phyloP scores from a whole-genome alignment of 2,329 filamentous ascomycete genomes.

The Trichoderma koningiopsis region DNA sequence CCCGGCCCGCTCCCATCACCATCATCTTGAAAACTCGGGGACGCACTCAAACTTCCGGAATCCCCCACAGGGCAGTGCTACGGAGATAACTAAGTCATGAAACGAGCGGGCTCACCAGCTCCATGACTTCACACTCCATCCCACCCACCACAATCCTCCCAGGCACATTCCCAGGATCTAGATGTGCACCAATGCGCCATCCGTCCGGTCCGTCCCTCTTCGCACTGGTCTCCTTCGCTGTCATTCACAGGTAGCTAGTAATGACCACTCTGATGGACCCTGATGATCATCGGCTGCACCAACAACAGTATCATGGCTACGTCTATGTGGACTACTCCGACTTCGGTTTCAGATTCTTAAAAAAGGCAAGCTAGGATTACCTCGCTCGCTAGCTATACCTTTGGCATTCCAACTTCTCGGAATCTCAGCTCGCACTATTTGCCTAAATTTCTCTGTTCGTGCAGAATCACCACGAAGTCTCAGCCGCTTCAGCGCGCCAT shows the following conservation, averaged over 20 bases:
- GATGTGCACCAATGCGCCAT: slow-evolving; percentile 8
- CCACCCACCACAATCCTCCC: neutral
- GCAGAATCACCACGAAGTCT: neutral
- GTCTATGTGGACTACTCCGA: neutral
- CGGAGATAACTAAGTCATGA: neutral
- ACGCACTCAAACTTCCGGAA: neutral
- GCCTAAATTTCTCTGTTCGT: neutral
- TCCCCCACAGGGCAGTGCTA: neutral
- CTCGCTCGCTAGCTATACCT: neutral
- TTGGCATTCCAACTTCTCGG: neutral
- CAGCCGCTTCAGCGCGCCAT: neutral
- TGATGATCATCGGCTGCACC: neutral
- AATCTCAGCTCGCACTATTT: neutral
- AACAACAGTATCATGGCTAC: neutral
- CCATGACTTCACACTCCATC: neutral
- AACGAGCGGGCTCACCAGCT: neutral
- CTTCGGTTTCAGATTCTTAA: neutral
- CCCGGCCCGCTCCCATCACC: slow-evolving; percentile 15
- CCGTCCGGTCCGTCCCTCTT: slow-evolving; percentile 16
- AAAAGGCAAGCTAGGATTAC: neutral
- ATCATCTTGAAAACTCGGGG: slow-evolving; percentile 15
- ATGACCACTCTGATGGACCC: neutral
- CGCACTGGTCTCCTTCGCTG: neutral
- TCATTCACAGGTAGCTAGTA: neutral
- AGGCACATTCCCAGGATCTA: neutral